Base-by-base conservation (phyloP, 2,329 filamentous ascomycete species). In the Talaromyces albobiverticillius region DNA sequence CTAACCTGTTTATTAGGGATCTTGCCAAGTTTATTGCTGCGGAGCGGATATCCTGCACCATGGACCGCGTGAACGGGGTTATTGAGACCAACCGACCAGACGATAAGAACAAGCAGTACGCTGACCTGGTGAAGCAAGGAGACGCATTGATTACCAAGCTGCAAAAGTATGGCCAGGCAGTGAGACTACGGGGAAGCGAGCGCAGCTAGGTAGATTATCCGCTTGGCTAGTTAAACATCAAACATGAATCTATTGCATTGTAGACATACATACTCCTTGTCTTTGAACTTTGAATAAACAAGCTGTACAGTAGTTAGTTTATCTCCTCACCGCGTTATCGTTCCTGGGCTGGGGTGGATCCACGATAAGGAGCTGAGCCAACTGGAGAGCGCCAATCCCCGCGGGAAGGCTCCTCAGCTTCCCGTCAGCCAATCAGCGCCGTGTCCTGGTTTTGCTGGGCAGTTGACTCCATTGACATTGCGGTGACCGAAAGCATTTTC, bases 41-140 rank as follows among this genome's bases (percentile, higher is more conserved):
- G 60, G 90, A 93, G 69, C 87, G 93, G 64, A 93, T 99, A 67
- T 87, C 92, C 50, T 97, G 94, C 81, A 97, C 92, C 22, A 97
- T 99, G 64, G 94, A 99, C 76, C 89, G 94, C 52, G 94, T 99
- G 60, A 90, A 92, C 56, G 94, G 93, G 62, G 89, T 97, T 63
- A 97, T 99, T 66, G 94, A 97, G 82, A 99, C 94, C 42, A 96
- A 96, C 78, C 84, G 94, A 52, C 92, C 93, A 8, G 94, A 97
- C 71, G 92, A 96, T 78, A 99, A 99, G 86, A 97, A 97, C 82
- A 96, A 96, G 82, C 94, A 99, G 78, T 99, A 99, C 76, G 89
- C 92, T 65, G 94, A 99, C 65, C 91, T 97, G 34, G 91, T 99
- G 58, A 94, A 94, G 78, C 94, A 97, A 71, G 94, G 94, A 29